These are phyloP conservation scores for Excoecaria agallocha DNA, from an alignment of 345 rosid species.

Conservation along the genomic window DNA sequence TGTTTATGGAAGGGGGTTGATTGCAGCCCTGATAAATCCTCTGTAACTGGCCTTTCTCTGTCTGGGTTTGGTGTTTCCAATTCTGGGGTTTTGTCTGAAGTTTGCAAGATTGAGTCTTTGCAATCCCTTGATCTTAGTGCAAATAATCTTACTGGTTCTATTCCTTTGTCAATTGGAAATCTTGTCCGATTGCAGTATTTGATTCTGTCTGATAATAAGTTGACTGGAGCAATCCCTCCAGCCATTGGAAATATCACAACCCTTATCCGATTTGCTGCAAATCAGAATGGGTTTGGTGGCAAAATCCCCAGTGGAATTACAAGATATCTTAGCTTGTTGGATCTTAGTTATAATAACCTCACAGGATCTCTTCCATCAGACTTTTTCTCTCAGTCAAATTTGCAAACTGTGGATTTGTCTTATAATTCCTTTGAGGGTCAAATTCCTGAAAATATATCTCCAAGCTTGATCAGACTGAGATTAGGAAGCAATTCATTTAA, in stretches of 20 bases:
- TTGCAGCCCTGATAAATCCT: conserved; percentile 37
- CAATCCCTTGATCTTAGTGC: conserved; percentile 56
- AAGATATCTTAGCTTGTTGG: conserved; percentile 38
- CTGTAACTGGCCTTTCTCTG: conserved; percentile 37
- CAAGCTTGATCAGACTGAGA: conserved; percentile 58
- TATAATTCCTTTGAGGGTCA: conserved; percentile 41
- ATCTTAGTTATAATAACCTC: conserved; percentile 59
- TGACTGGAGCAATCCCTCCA: conserved; percentile 52
- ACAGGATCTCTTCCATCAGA: conserved; percentile 46
- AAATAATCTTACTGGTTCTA: conserved; percentile 43
- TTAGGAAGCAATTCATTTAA: conserved; percentile 53
- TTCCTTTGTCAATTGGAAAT: conserved; percentile 49
- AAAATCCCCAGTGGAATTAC: conserved; percentile 52
- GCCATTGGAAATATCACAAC: conserved; percentile 39
- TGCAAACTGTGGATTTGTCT: conserved; percentile 56
- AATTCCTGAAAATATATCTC: conserved; percentile 45
- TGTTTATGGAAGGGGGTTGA: conserved; percentile 59
- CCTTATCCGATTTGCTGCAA: conserved; percentile 57
- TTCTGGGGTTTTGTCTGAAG: conserved; percentile 39
- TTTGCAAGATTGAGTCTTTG: conserved; percentile 57
- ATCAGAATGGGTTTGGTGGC: conserved; percentile 46
- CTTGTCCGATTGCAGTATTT: conserved; percentile 18
- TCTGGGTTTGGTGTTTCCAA: conserved; percentile 36
- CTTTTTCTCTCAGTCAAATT: conserved; percentile 34
- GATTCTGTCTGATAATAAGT: conserved; percentile 32